Evolutionary conservation across 306 rosid genomes (phyloP).

Genomic region (Pyrus bretschneideri): DNA sequence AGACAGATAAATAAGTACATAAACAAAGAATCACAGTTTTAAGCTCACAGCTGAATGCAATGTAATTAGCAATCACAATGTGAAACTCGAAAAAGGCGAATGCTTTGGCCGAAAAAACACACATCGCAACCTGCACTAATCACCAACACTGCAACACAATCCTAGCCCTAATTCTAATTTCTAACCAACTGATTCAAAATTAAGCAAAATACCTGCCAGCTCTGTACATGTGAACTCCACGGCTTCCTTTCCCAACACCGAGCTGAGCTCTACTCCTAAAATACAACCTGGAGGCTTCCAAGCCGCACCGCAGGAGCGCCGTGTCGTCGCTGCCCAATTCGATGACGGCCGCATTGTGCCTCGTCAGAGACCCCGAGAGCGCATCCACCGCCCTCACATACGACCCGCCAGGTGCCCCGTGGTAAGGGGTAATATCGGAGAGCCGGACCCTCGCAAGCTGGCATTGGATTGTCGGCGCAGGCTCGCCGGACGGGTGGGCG

Average conservation of each 20-base stretch:
- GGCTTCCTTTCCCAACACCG: slow-evolving; percentile 59
- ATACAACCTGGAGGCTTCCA: slow-evolving; percentile 75
- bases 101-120: neutral
- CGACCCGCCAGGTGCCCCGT: slow-evolving; percentile 60
- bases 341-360: slow-evolving; percentile 79
- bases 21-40: neutral
- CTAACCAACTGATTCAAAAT: neutral
- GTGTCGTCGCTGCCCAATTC: slow-evolving; percentile 64
- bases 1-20: neutral
- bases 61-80: neutral
- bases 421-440: slow-evolving; percentile 66
- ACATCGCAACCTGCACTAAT: neutral
- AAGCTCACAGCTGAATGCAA: neutral
- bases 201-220: slow-evolving; percentile 62
- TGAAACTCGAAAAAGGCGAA: neutral
- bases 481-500: slow-evolving; percentile 42
- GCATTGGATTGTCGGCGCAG: slow-evolving; percentile 23
- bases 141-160: neutral
- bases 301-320: slow-evolving; percentile 75
- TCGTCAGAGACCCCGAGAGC: slow-evolving; percentile 60
- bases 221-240: slow-evolving; percentile 81
- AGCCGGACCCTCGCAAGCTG: slow-evolving; percentile 66
- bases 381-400: slow-evolving; percentile 71
- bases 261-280: slow-evolving; percentile 63
- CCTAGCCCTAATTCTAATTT: neutral